Evolutionary conservation across 331 rosid species (phyloP).

Genomic region (Quercus lobata): DNA sequence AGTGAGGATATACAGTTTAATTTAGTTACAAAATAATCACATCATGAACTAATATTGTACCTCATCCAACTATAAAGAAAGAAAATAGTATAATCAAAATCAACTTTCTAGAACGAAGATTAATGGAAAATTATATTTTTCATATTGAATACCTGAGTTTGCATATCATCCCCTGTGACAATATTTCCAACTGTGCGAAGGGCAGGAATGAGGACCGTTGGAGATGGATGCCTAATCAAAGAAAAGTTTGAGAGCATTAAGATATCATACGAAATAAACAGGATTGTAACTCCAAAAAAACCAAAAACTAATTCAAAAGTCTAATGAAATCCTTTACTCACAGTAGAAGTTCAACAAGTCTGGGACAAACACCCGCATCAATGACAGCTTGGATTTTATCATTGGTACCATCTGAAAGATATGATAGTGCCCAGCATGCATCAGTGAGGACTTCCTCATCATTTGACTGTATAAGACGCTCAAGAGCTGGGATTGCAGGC

Average conservation of each 20-base stretch:
- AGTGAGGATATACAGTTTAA: background rate
- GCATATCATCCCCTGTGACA: constrained; percentile 83
- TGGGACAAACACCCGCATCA: constrained; percentile 72
- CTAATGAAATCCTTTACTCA: constrained; percentile 33
- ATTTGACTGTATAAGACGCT: constrained; percentile 76
- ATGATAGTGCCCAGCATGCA: constrained; percentile 92
- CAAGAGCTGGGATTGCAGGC: constrained; percentile 87
- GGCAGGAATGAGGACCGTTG: constrained; percentile 83
- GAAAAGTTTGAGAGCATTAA: constrained; percentile 7
- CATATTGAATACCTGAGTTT: constrained; percentile 61
- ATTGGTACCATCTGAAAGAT: constrained; percentile 90
- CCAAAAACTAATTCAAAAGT: background rate
- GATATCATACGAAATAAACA: background rate
- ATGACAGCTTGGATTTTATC: constrained; percentile 94
- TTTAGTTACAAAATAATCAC: background rate
- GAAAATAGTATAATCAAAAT: background rate
- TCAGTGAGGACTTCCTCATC: constrained; percentile 94
- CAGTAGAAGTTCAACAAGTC: constrained; percentile 80
- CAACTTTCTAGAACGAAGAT: background rate
- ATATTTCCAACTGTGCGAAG: constrained; percentile 95
- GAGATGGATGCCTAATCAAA: constrained; percentile 65
- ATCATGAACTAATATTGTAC: background rate
- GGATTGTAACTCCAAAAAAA: background rate
- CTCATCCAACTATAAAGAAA: background rate
- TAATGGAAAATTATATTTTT: background rate